Evolutionary conservation across 345 rosid species (phyloP), one percentile per base, ranked within the genome.

Genomic region (Populus nigra): DNA sequence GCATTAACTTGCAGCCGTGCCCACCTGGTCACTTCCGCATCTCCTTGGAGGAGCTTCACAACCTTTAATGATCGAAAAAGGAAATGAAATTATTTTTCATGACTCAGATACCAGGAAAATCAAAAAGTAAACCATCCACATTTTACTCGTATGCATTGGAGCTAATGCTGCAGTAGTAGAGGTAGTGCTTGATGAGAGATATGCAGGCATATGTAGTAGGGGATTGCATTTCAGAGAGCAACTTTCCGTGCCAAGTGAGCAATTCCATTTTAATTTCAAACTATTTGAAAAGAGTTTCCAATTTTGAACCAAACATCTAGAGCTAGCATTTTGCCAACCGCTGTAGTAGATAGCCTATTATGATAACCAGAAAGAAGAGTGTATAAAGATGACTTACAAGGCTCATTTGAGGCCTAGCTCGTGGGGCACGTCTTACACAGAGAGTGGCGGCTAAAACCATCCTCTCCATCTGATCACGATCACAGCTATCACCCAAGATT

Each of bases 371-470:
- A 25, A 27, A 23, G 35, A 47, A 71, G 39, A 20, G 35, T 35
- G 61, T 10, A 41, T 25, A 29, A 15, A 39, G 25, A 50, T 29
- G 65, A 75, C 84, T 78, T 75, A 78, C 85, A 45, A 74, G 68
- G 73, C 73, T 78, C 73, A 82, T 82, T 33, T 67, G 79, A 74
- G 85, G 82, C 76, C 85, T 74, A 20, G 81, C 77, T 66, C 76
- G 76, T 5, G 79, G 82, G 72, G 79, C 36, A 16, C 61, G 74
- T 43, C 78, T 71, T 55, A 78, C 62, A 38, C 85, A 78, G 12
- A 82, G 82, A 23, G 74, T 78, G 5, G 85, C 85, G 65, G 85
- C 85, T 75, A 82, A 71, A 29, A 82, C 82, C 81, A 82, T 71
- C 73, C 79, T 75, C 36, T 82, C 79, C 73, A 78, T 71, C 82